phyloP scores from a whole-genome alignment of 108 stramenopile genomes.

The Stephanodiscus triporus region DNA sequence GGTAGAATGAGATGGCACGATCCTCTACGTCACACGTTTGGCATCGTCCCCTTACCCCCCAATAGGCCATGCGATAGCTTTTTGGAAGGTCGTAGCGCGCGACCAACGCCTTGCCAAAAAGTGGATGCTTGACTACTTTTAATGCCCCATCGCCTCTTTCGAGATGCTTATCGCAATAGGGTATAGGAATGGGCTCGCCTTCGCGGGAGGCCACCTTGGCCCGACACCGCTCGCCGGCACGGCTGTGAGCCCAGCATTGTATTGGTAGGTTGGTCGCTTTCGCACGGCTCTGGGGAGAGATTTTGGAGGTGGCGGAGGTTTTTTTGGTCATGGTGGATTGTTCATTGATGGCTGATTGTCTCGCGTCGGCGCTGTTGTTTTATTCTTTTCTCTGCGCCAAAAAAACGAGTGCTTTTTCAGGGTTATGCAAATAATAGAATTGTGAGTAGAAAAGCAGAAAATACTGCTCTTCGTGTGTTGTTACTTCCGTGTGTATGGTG shows the following conservation, averaged over 20 bases:
- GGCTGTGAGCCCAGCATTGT: slow-evolving; percentile 70
- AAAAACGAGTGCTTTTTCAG: too few species aligned
- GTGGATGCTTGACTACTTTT: slow-evolving; percentile 57
- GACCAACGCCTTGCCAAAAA: slow-evolving; percentile 65
- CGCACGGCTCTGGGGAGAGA: slow-evolving; percentile 33
- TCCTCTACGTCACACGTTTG: slow-evolving; percentile 54
- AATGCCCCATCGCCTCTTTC: slow-evolving; percentile 63
- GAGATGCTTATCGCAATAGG: slow-evolving; percentile 59
- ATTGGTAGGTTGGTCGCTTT: slow-evolving; percentile 31
- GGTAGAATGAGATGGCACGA: slow-evolving; percentile 66
- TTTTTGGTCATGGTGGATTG: neutral
- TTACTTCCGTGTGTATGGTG: too few species aligned
- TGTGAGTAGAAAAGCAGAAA: too few species aligned
- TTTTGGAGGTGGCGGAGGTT: neutral
- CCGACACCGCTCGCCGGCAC: slow-evolving; percentile 53
- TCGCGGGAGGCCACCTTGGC: slow-evolving; percentile 49
- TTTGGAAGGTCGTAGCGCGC: slow-evolving; percentile 61
- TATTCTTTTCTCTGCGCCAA: too few species aligned
- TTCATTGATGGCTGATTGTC: too few species aligned
- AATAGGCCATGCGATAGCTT: slow-evolving; percentile 61
- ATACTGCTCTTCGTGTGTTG: too few species aligned
- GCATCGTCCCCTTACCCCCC: slow-evolving; percentile 62
- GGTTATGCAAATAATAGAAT: too few species aligned
- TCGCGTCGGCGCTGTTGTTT: neutral
- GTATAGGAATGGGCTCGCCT: slow-evolving; percentile 71